These are phyloP conservation scores for Crepidotus variabilis DNA, from an alignment of 768 basidiomycete species.

Conservation along the genomic window DNA sequence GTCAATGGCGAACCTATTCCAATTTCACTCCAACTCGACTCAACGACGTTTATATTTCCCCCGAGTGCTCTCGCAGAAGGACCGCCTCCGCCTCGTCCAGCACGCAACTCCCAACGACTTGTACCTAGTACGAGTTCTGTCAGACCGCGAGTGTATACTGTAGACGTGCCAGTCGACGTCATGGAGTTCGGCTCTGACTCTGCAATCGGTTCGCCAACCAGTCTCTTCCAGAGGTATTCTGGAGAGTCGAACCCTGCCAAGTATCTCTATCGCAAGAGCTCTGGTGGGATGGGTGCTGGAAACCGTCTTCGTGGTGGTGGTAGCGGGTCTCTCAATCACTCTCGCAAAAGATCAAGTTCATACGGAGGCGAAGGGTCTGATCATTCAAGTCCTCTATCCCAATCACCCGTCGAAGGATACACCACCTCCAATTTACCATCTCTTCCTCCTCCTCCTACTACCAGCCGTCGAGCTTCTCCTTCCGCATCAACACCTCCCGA, in stretches of 20 bases:
- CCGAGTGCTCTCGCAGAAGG: not conserved
- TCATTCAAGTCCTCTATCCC: not conserved
- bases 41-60: not conserved
- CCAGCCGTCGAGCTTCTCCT: not conserved
- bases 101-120: not conserved
- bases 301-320: not conserved
- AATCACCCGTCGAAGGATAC: not conserved
- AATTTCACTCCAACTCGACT: not conserved
- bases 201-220: not conserved
- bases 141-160: not conserved
- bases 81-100: not conserved
- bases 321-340: not conserved
- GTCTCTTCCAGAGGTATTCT: not conserved
- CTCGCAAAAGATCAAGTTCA: not conserved
- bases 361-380: not conserved
- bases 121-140: not conserved
- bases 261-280: not conserved
- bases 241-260: not conserved
- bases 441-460: not conserved
- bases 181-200: not conserved
- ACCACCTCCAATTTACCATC: not conserved
- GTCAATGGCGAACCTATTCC: not conserved
- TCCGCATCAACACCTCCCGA: not conserved
- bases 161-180: not conserved
- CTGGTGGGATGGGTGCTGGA: not conserved